Percentiles rank a stretch among this genome's conserved stretches.
phyloP scores from a whole-genome alignment of 2,329 filamentous ascomycete species.

The Diaporthe sp. region DNA sequence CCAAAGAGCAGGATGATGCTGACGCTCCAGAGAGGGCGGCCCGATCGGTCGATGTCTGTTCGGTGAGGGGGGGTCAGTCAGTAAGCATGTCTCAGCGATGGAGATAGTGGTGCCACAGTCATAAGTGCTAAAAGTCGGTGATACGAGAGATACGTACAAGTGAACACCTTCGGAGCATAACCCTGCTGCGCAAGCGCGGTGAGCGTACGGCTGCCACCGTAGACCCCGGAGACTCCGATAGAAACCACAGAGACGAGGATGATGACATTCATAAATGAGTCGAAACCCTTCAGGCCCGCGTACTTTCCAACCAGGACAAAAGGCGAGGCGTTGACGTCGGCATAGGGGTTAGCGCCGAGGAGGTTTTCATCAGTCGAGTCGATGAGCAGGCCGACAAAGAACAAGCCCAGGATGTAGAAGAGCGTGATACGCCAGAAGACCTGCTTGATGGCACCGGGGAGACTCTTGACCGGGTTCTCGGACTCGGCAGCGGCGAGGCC shows the following conservation, averaged over 20 bases:
- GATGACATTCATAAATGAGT: slow-evolving; percentile 68
- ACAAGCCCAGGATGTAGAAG: slow-evolving; percentile 64
- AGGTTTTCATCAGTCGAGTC: slow-evolving; percentile 57
- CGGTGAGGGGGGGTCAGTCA: neutral
- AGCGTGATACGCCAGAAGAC: slow-evolving; percentile 70
- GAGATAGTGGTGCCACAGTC: neutral
- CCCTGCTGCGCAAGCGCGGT: slow-evolving; percentile 69
- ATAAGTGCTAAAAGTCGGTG: neutral
- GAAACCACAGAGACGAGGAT: slow-evolving; percentile 69
- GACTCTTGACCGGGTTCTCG: slow-evolving; percentile 74
- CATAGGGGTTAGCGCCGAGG: slow-evolving; percentile 57
- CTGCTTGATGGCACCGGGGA: slow-evolving; percentile 88
- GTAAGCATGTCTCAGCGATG: neutral
- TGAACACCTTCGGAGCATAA: slow-evolving; percentile 66
- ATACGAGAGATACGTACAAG: neutral
- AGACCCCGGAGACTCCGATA: slow-evolving; percentile 68
- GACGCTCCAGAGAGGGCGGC: slow-evolving; percentile 65
- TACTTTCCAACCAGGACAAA: slow-evolving; percentile 69
- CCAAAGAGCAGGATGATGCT: slow-evolving; percentile 59
- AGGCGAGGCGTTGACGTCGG: slow-evolving; percentile 59
- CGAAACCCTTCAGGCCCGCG: slow-evolving; percentile 61
- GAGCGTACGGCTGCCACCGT: slow-evolving; percentile 68
- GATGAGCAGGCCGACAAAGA: slow-evolving; percentile 63
- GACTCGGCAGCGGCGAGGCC: slow-evolving; percentile 80
- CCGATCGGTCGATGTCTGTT: slow-evolving; percentile 65